Evolutionary conservation across 1,284 basidiomycete species (phyloP).

Genomic region (Fomitopsis pinicola): DNA sequence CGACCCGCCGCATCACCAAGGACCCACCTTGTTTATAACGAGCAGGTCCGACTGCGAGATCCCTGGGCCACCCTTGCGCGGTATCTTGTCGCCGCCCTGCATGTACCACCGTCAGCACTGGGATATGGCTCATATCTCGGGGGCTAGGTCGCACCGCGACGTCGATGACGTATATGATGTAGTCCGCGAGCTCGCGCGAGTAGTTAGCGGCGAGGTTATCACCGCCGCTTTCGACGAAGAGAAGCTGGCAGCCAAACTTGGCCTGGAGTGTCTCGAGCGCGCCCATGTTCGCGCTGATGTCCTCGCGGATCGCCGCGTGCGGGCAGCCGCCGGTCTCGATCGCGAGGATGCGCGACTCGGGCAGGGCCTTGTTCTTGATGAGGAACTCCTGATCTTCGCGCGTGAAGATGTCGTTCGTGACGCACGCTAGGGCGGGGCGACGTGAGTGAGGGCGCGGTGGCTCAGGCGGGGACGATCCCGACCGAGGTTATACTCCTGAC

Average conservation of each 20-base stretch:
- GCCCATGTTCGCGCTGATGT: slow-evolving; percentile 95
- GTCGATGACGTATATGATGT: slow-evolving; percentile 93
- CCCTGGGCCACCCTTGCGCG: slow-evolving; percentile 95
- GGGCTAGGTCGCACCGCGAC: slow-evolving; percentile 54
- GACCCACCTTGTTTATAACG: slow-evolving; percentile 86
- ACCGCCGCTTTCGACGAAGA: slow-evolving; percentile 94
- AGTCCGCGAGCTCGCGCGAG: slow-evolving; percentile 93
- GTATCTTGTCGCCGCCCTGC: slow-evolving; percentile 96
- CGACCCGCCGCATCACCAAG: too few species aligned
- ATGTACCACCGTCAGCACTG: background rate
- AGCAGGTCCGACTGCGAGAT: slow-evolving; percentile 94
- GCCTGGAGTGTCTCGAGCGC: slow-evolving; percentile 94
- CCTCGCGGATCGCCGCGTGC: slow-evolving; percentile 94
- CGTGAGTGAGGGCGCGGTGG: background rate
- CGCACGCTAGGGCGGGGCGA: slow-evolving; percentile 56
- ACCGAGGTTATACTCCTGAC: slow-evolving; percentile 90
- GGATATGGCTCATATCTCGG: background rate
- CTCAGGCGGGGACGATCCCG: slow-evolving; percentile 15
- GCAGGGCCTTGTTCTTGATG: slow-evolving; percentile 87
- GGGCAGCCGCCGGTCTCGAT: slow-evolving; percentile 98
- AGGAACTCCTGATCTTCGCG: slow-evolving; percentile 97
- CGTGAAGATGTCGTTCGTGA: slow-evolving; percentile 98
- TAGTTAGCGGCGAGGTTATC: slow-evolving; percentile 97
- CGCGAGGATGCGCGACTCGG: slow-evolving; percentile 83
- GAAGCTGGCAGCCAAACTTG: slow-evolving; percentile 78